Percentiles rank a stretch among this genome's conserved stretches.
phyloP scores from a whole-genome alignment of 768 basidiomycete genomes.

The Naganishia vaughanmartiniae region DNA sequence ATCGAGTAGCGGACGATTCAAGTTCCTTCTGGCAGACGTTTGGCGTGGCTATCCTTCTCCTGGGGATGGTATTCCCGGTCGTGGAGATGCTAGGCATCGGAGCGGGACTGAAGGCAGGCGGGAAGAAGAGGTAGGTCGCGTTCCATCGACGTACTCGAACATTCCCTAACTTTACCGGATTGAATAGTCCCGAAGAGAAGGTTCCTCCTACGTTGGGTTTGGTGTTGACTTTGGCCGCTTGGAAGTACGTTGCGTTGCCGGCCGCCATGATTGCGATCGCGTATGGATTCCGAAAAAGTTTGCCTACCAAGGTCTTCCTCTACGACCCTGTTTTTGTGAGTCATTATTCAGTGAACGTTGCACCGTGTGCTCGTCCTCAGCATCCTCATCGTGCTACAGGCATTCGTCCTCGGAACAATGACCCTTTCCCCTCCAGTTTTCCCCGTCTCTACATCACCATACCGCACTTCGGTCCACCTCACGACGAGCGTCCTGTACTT shows the following conservation, averaged over 20 bases:
- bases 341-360: not conserved
- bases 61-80: constrained; percentile 40
- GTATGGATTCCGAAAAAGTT: constrained; percentile 42
- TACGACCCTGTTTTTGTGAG: constrained; percentile 50
- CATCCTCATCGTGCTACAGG: constrained; percentile 30
- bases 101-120: constrained; percentile 37
- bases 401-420: constrained; percentile 42
- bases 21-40: constrained; percentile 46
- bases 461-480: constrained; percentile 42
- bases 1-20: constrained; percentile 6
- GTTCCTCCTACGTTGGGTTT: constrained; percentile 46
- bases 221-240: constrained; percentile 39
- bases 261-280: constrained; percentile 40
- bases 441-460: constrained; percentile 36
- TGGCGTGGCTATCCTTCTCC: constrained; percentile 36
- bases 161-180: not conserved
- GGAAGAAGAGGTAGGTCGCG: constrained; percentile 36
- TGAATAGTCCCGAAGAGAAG: constrained; percentile 34
- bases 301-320: constrained; percentile 42
- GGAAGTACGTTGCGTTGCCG: constrained; percentile 44
- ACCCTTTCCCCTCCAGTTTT: constrained; percentile 42
- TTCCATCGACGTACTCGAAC: not conserved
- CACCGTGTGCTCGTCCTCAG: too few relatives aligned
- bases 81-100: constrained; percentile 44
- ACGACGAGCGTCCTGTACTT: constrained; percentile 38